phyloP scores from a whole-genome alignment of 257 asterid genomes.

The Osmanthus fragrans region DNA sequence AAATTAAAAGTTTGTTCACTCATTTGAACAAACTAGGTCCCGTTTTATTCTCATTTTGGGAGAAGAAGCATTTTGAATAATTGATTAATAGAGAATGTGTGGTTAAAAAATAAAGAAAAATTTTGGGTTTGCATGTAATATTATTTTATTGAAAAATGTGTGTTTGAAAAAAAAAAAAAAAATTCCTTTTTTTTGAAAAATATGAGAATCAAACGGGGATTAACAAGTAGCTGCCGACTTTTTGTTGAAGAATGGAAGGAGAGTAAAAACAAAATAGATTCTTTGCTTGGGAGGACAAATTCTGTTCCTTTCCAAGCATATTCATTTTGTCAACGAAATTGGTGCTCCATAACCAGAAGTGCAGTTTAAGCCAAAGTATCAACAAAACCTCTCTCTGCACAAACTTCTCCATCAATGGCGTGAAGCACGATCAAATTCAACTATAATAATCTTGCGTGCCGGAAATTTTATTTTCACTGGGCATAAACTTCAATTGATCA shows the following conservation, averaged over 20 bases:
- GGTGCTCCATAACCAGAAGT: conserved; percentile 35
- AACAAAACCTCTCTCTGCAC: conserved; percentile 25
- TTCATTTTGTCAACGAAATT: neutral
- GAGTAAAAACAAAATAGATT: conserved; percentile 23
- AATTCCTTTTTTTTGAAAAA: too few relatives aligned
- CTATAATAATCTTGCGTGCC: conserved; percentile 47
- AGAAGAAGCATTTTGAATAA: too few relatives aligned
- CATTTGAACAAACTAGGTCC: neutral
- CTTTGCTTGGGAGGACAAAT: conserved; percentile 59
- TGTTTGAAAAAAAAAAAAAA: too few relatives aligned
- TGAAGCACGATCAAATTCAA: conserved; percentile 41
- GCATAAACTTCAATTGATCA: conserved; percentile 2
- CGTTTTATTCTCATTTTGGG: too few relatives aligned
- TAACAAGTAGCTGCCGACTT: neutral
- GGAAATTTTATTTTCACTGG: conserved; percentile 39
- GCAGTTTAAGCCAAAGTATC: conserved; percentile 51
- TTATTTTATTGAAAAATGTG: too few relatives aligned
- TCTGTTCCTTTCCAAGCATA: conserved; percentile 29
- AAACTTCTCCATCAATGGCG: conserved; percentile 61
- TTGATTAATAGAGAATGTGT: too few relatives aligned
- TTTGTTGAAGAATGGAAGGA: neutral
- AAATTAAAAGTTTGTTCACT: neutral
- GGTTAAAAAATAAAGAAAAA: too few relatives aligned
- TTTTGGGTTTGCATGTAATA: too few relatives aligned
- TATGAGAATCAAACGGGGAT: too few relatives aligned